Conservation (phyloP, 768 basidiomycete species). For the Lactarius evosmus region DNA sequence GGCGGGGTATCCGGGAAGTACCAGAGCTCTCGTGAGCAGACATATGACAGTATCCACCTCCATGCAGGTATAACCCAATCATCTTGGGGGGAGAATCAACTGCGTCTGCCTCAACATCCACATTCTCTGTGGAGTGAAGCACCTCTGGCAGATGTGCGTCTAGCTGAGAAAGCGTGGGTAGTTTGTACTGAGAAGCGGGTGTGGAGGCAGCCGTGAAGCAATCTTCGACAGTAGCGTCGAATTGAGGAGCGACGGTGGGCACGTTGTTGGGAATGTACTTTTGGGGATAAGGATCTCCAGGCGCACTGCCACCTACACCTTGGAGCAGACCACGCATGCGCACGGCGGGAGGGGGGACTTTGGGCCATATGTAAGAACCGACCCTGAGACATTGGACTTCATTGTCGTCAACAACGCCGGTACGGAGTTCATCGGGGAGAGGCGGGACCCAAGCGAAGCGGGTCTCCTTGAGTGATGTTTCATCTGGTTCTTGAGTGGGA, state of each 20-base stretch:
- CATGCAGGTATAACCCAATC: conserved; percentile 52
- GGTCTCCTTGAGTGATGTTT: conserved; percentile 41
- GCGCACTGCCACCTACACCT: background rate
- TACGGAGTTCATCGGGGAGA: conserved; percentile 39
- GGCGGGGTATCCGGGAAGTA: conserved; percentile 48
- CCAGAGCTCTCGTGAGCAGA: conserved; percentile 49
- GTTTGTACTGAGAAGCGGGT: conserved; percentile 5
- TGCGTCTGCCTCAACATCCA: conserved; percentile 32
- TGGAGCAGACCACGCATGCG: background rate
- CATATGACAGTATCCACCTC: conserved; percentile 57
- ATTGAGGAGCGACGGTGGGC: background rate
- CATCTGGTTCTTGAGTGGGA: conserved; percentile 39
- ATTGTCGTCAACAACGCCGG: conserved; percentile 43
- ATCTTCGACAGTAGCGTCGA: background rate
- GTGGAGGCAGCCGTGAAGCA: background rate
- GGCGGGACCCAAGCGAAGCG: conserved; percentile 49
- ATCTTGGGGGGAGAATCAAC: conserved; percentile 33
- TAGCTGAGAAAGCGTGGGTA: conserved; percentile 1
- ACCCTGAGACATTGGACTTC: conserved; percentile 43
- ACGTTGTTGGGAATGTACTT: background rate
- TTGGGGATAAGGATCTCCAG: background rate
- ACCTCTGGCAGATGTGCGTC: conserved; percentile 13
- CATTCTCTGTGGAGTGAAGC: background rate
- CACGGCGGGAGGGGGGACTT: conserved; percentile 31
- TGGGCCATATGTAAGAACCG: conserved; percentile 50